Base-by-base conservation (phyloP, 192 early-diverging fungal genomes). In the Rhizophlyctis rosea region DNA sequence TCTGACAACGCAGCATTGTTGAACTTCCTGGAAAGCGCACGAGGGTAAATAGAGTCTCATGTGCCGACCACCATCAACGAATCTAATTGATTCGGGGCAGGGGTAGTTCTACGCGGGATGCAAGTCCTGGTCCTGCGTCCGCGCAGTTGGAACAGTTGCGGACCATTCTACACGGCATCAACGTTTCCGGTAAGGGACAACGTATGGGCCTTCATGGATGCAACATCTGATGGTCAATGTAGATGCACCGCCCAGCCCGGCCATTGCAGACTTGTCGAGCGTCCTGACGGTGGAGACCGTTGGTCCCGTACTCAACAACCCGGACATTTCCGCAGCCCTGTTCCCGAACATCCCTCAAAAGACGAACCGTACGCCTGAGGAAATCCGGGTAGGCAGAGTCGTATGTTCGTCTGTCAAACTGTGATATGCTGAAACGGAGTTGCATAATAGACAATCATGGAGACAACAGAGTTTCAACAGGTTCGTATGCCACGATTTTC, bases 301-400 rank as follows among this genome's bases (percentile, higher is more conserved):
- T 0, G 35, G 27, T 1, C 69, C 69, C 1, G 31, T 70, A 21
- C 69, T 70, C 31, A 57, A 61, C 34, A 62, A 70, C 34, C 30
- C 57, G 1, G 50, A 70, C 9, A 62, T 70, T 34, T 70, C 58
- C 4, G 16, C 50, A 7, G 69, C 54, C n/a, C 36, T 70, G 28
- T 70, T 65, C 24, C 69, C 61, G 25, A 54, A 67, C 28, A 27
- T 70, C 30, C 69, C 69, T 13, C 35, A 60, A 29, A 51, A n/a
- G 27, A 0, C 65, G 31, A 29, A 31, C 34, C 62, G 61, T 13
- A 59, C 65, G 16, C 16, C 50, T 21, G 69, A 31, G 39, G 69
- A 70, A 30, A 49, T 67, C 52, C 58, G 34, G 47, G 65, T 63
- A 60, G 14, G 44, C 23, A 14, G 24, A 21, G 28, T 21, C 18